phyloP scores from a whole-genome alignment of 2,329 filamentous ascomycete species.

The Furcasterigmium sp. region DNA sequence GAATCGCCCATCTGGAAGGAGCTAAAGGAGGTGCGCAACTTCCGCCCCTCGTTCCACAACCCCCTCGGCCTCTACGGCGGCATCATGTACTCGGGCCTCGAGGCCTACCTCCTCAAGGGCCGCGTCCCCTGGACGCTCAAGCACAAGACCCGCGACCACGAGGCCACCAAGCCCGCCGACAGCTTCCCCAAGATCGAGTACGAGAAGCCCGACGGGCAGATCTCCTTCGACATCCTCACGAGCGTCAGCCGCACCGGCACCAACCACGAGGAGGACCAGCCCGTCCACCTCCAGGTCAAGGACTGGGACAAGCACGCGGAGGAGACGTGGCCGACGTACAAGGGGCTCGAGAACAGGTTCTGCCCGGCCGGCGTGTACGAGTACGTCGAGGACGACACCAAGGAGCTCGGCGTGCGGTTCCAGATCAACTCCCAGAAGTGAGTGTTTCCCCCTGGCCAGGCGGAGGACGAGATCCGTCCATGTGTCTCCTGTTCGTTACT shows the following conservation, averaged over 20 bases:
- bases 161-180: conserved; percentile 73
- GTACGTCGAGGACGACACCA: conserved; percentile 88
- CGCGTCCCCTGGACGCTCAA: conserved; percentile 87
- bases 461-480: neutral
- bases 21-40: conserved; percentile 91
- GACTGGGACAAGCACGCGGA: conserved; percentile 91
- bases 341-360: conserved; percentile 93
- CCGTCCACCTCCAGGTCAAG: conserved; percentile 88
- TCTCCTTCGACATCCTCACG: conserved; percentile 94
- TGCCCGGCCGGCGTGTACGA: conserved; percentile 97
- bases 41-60: conserved; percentile 89
- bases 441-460: conserved; percentile 33
- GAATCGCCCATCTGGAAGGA: conserved; percentile 90
- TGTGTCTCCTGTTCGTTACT: no score
- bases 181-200: conserved; percentile 88
- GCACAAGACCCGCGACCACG: conserved; percentile 74
- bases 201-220: conserved; percentile 90
- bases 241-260: conserved; percentile 93
- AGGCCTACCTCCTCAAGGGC: conserved; percentile 83
- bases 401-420: conserved; percentile 85
- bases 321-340: conserved; percentile 78
- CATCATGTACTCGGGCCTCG: conserved; percentile 85
- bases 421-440: conserved; percentile 98
- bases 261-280: conserved; percentile 98
- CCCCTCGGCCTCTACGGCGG: conserved; percentile 86